phyloP scores from a whole-genome alignment of 257 asterid genomes.

The Lithospermum erythrorhizon region DNA sequence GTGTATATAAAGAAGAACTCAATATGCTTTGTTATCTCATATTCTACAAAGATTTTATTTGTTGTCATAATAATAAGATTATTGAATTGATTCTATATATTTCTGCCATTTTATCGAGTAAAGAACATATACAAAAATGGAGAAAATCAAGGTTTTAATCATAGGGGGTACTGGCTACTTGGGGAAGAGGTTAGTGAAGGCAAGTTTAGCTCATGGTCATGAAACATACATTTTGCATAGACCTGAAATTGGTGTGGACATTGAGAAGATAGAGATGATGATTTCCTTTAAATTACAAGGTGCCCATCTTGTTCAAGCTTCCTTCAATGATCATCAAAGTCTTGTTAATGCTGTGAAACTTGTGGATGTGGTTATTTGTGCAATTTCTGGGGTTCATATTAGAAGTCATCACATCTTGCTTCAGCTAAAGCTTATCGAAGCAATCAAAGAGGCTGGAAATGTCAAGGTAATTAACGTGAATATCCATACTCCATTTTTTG shows the following conservation, averaged over 20 bases:
- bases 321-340: slow-evolving; percentile 14
- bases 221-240: slow-evolving; percentile 14
- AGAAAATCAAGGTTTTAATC: slow-evolving; percentile 14
- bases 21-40: too few species aligned
- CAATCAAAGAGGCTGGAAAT: slow-evolving; percentile 22
- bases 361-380: slow-evolving; percentile 17
- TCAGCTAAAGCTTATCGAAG: slow-evolving; percentile 19
- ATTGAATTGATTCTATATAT: too few species aligned
- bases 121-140: too few species aligned
- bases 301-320: slow-evolving; percentile 14
- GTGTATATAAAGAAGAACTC: too few species aligned
- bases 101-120: not conserved
- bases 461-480: too few species aligned
- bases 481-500: too few species aligned
- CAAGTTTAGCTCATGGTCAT: slow-evolving; percentile 15
- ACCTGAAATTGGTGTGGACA: slow-evolving; percentile 14
- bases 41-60: too few species aligned
- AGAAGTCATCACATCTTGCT: slow-evolving; percentile 19
- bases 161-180: slow-evolving; percentile 18
- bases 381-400: slow-evolving; percentile 21
- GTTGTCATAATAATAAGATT: too few species aligned
- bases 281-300: slow-evolving; percentile 16
- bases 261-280: slow-evolving; percentile 15
- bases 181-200: slow-evolving; percentile 17
- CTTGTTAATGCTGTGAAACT: slow-evolving; percentile 17